Evolutionary conservation across 164 flowering plant genomes (phyloP).

Genomic region (Litsea cubeba): DNA sequence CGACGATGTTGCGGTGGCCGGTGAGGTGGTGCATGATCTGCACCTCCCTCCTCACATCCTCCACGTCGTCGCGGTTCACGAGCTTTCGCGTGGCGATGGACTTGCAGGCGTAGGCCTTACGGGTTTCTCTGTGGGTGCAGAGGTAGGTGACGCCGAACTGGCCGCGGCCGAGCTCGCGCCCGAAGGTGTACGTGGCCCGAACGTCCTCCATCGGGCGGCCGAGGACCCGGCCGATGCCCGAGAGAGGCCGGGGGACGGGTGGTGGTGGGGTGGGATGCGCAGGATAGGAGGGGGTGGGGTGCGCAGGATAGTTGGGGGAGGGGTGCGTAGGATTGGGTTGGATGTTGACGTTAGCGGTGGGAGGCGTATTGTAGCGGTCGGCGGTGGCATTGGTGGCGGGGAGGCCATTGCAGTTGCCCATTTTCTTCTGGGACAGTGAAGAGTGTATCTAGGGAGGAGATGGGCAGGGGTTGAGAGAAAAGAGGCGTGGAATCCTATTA

Average conservation of each 20-base stretch:
- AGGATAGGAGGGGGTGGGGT: slow-evolving; percentile 1
- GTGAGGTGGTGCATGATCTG: slow-evolving; percentile 94
- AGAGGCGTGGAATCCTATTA: neutral
- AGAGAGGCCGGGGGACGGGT: slow-evolving; percentile 5
- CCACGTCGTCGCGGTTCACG: slow-evolving; percentile 56
- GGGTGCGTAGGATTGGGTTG: slow-evolving; percentile 11
- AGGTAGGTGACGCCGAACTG: slow-evolving; percentile 86
- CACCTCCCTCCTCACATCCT: slow-evolving; percentile 80
- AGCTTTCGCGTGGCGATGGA: slow-evolving; percentile 79
- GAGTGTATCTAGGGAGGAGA: no score
- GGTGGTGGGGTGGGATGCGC: slow-evolving; percentile 3
- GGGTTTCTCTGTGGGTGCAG: slow-evolving; percentile 54
- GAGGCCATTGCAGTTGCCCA: slow-evolving; percentile 67
- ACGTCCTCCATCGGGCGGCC: slow-evolving; percentile 80
- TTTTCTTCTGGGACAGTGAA: slow-evolving; percentile 8
- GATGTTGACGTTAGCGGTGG: slow-evolving; percentile 21
- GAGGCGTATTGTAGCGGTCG: slow-evolving; percentile 4
- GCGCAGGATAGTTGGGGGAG: neutral
- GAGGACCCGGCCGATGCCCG: slow-evolving; percentile 54
- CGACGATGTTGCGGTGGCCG: slow-evolving; percentile 77
- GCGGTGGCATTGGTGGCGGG: slow-evolving; percentile 19
- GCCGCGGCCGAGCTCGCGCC: slow-evolving; percentile 85
- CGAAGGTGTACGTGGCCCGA: slow-evolving; percentile 52
- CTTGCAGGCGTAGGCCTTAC: slow-evolving; percentile 67
- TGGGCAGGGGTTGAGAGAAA: no score